Base-by-base conservation (phyloP, 1,139 yeast genomes). In the Geotrichum citri-aurantii region DNA sequence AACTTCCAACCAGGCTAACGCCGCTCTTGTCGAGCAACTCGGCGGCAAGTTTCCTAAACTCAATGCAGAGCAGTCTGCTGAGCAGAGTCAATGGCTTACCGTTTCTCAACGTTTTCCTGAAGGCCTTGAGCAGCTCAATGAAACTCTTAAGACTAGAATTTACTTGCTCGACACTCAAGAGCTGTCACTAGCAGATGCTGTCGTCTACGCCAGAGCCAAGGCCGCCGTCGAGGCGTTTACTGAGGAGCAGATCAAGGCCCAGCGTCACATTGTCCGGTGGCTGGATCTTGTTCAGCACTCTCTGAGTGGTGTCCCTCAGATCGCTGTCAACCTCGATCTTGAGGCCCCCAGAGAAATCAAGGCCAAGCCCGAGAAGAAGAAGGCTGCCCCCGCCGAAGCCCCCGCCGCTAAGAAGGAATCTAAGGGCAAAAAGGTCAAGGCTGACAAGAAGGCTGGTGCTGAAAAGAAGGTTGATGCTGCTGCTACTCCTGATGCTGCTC, bases 251-350 rank as follows among this genome's bases (percentile, higher is more conserved):
- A 66, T 81, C 61, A 81, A 82, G 56, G 72, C 74, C 55, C 74
- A 75, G 71, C 88, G 97, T 80, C 98, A 92, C 74, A 79, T 91
- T 63, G 77, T 90, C 64, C 86, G 98, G 80, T 93, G 98, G 97
- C 82, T 82, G 26, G 97, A 91, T 69, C 81, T 88, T 68, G 76
- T 93, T 63, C 98, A 93, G 77, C 82, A 85, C 71, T 73, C 79
- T 61, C 62, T 73, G 50, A 33, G 23, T 21, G 64, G 84, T 49
- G 79, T 86, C 52, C 82, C 86, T 58, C 79, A 81, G 69, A 69
- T 92, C 62, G 71, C 69, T 55, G 72, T 91, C 61, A 82, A 88
- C 70, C 76, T 76, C 66, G 81, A 83, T 65, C 77, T 83, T 53
- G 84, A 80, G 62, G 78, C 89, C 56, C 90, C 96, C 64, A 81